A percentile compares a stretch with the other conserved stretches of the same genome.
phyloP scores from a whole-genome alignment of 1,284 basidiomycete species.

The Tranzscheliella williamsii region DNA sequence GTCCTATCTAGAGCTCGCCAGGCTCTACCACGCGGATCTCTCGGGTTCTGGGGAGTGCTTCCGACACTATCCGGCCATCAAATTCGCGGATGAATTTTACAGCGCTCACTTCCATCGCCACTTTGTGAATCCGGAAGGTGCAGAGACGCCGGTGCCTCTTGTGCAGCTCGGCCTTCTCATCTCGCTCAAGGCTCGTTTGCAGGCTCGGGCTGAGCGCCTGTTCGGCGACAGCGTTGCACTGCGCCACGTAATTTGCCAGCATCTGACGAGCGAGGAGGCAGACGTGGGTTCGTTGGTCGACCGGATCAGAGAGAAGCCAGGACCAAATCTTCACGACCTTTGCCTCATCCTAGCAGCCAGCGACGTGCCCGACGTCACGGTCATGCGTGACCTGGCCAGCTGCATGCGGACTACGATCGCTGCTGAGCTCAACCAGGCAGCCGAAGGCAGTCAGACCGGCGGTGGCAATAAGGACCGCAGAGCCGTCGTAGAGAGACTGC shows the following conservation, averaged over 20 bases:
- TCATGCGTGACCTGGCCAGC: slow-evolving; percentile 8
- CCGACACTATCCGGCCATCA: slow-evolving; percentile 9
- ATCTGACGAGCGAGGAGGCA: too few relatives aligned
- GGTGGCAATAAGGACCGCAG: neutral
- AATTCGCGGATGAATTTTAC: slow-evolving; percentile 25
- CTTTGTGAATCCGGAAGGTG: neutral
- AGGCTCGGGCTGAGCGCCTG: slow-evolving; percentile 1
- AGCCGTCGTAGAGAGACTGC: neutral
- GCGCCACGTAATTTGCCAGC: neutral
- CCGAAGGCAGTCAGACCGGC: too few relatives aligned
- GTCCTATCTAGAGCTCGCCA: slow-evolving; percentile 7
- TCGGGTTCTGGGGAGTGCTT: neutral
- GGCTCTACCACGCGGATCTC: slow-evolving; percentile 1
- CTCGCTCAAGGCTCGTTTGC: slow-evolving; percentile 6
- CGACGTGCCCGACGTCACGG: slow-evolving; percentile 8
- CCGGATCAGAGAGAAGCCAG: too few relatives aligned
- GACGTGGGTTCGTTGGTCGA: too few relatives aligned
- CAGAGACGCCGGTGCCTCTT: slow-evolving; percentile 1
- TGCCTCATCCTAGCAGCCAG: slow-evolving; percentile 7
- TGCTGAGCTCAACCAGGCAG: neutral
- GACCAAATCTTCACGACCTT: neutral
- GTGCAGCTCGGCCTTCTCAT: slow-evolving; percentile 14
- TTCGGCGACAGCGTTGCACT: slow-evolving; percentile 4
- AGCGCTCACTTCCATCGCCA: slow-evolving; percentile 2
- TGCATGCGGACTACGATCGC: slow-evolving; percentile 3